A percentile compares a stretch with the other conserved stretches of the same genome.
phyloP scores from a whole-genome alignment of 768 basidiomycete genomes.

The Amanita rubescens region DNA sequence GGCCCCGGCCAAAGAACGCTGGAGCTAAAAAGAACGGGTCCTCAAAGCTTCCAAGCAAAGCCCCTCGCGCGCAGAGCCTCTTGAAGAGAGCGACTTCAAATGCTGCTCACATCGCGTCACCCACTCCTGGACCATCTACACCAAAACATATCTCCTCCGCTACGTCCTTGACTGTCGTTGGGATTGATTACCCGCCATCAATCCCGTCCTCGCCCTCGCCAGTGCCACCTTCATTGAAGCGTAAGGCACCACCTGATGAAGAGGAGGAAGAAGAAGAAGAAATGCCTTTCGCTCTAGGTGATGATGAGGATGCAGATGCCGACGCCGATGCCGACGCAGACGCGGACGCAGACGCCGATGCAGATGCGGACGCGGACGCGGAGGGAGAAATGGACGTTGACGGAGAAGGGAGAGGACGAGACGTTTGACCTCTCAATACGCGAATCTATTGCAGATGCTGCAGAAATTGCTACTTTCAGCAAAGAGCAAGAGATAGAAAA shows the following conservation, averaged over 20 bases:
- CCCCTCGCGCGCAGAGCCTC: slow-evolving; percentile 48
- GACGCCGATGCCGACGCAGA: slow-evolving; percentile 52
- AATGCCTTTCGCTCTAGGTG: slow-evolving; percentile 8
- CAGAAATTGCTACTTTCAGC: slow-evolving; percentile 64
- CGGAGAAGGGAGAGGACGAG: slow-evolving; percentile 67
- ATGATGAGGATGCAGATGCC: slow-evolving; percentile 43
- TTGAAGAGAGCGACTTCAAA: slow-evolving; percentile 66
- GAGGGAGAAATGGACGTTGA: slow-evolving; percentile 73
- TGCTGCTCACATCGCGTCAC: slow-evolving; percentile 52
- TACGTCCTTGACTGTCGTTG: slow-evolving; percentile 16
- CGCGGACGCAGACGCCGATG: slow-evolving; percentile 42
- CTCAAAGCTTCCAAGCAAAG: slow-evolving; percentile 58
- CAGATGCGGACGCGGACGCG: slow-evolving; percentile 47
- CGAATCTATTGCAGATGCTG: slow-evolving; percentile 43
- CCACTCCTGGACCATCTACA: slow-evolving; percentile 52
- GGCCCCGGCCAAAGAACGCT: slow-evolving; percentile 82
- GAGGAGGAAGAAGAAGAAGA: slow-evolving; percentile 61
- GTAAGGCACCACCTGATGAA: slow-evolving; percentile 60
- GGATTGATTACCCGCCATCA: slow-evolving; percentile 27
- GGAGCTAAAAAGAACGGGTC: slow-evolving; percentile 46
- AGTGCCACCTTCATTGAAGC: slow-evolving; percentile 46
- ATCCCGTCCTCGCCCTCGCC: slow-evolving; percentile 49
- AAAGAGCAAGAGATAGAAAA: slow-evolving; percentile 99
- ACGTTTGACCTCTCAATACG: slow-evolving; percentile 57
- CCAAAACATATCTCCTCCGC: slow-evolving; percentile 19